Percentiles rank a stretch among this genome's conserved stretches.
phyloP scores from a whole-genome alignment of 768 basidiomycete species.

The Auricularia sp. region DNA sequence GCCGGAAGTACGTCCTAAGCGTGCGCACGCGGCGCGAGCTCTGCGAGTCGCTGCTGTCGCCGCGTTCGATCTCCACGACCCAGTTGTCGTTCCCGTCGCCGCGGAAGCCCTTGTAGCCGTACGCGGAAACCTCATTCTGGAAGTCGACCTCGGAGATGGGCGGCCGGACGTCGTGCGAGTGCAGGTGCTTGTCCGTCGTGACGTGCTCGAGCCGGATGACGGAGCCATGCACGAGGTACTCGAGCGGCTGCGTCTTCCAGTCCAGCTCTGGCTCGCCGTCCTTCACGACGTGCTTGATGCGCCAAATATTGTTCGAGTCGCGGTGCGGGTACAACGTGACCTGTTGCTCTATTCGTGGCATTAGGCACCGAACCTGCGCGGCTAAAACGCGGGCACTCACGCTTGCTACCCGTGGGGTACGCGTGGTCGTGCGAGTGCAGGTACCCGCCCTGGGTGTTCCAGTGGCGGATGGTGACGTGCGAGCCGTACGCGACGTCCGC shows the following conservation, averaged over 20 bases:
- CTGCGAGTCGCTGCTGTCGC: constrained; percentile 51
- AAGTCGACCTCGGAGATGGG: constrained; percentile 97
- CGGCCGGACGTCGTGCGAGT: constrained; percentile 91
- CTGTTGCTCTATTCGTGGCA: constrained; percentile 70
- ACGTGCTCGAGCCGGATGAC: constrained; percentile 78
- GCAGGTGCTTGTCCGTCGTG: constrained; percentile 73
- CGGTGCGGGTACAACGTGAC: constrained; percentile 97
- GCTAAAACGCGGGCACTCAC: constrained; percentile 35
- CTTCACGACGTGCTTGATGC: constrained; percentile 55
- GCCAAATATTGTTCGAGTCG: constrained; percentile 95
- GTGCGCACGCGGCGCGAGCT: constrained; percentile 67
- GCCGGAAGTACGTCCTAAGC: constrained; percentile 68
- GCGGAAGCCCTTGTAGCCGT: constrained; percentile 74
- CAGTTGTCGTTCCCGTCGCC: constrained; percentile 95
- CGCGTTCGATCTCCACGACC: constrained; percentile 75
- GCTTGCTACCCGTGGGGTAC: constrained; percentile 85
- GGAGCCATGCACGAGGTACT: constrained; percentile 52
- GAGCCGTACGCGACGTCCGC: constrained; percentile 83
- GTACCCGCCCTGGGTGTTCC: constrained; percentile 98
- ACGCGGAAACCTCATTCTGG: constrained; percentile 95
- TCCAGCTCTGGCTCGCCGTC: constrained; percentile 31
- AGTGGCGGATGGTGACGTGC: constrained; percentile 70
- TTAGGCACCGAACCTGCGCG: not conserved
- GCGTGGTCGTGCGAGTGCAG: constrained; percentile 87
- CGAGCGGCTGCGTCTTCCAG: constrained; percentile 45